Conservation (phyloP, 768 basidiomycete genomes). For the Lactarius quietus region DNA sequence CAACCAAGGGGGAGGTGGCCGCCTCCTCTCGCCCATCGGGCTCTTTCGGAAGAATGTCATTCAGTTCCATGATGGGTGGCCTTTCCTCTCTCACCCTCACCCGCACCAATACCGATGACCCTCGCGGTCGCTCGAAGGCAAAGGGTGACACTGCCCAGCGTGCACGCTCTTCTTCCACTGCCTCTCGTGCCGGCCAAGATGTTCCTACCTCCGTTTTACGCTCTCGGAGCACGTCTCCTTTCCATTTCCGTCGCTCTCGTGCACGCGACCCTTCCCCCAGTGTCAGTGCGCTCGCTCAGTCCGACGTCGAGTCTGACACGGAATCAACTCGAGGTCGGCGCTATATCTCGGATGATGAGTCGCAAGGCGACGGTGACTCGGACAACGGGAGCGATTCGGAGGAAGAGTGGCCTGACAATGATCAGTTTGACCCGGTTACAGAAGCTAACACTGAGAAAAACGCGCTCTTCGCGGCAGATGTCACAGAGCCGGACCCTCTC, state of each 20-base stretch:
- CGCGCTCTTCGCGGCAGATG: slow-evolving; percentile 51
- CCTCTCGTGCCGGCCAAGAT: slow-evolving; percentile 39
- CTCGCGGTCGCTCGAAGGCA: slow-evolving; percentile 47
- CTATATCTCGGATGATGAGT: slow-evolving; percentile 68
- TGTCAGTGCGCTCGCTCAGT: slow-evolving; percentile 52
- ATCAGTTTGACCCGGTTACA: slow-evolving; percentile 74
- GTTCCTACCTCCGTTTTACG: slow-evolving; percentile 42
- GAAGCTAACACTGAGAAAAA: slow-evolving; percentile 88
- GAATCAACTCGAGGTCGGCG: slow-evolving; percentile 48
- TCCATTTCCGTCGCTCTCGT: slow-evolving; percentile 66
- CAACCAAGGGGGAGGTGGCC: slow-evolving; percentile 24
- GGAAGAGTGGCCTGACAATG: slow-evolving; percentile 55
- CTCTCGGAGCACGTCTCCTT: slow-evolving; percentile 77
- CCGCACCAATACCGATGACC: slow-evolving; percentile 38
- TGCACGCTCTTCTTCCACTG: slow-evolving; percentile 38
- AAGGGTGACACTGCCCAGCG: slow-evolving; percentile 33
- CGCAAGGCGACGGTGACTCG: slow-evolving; percentile 38
- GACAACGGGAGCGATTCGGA: slow-evolving; percentile 55
- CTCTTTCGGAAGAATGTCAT: slow-evolving; percentile 59
- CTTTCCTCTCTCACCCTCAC: slow-evolving; percentile 62
- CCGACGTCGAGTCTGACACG: slow-evolving; percentile 60
- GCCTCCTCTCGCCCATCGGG: slow-evolving; percentile 37
- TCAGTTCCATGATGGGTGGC: slow-evolving; percentile 69
- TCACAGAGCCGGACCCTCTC: slow-evolving; percentile 49
- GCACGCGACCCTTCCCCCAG: slow-evolving; percentile 49